Conservation (phyloP, 306 rosid species). For the Glycine tomentella region DNA sequence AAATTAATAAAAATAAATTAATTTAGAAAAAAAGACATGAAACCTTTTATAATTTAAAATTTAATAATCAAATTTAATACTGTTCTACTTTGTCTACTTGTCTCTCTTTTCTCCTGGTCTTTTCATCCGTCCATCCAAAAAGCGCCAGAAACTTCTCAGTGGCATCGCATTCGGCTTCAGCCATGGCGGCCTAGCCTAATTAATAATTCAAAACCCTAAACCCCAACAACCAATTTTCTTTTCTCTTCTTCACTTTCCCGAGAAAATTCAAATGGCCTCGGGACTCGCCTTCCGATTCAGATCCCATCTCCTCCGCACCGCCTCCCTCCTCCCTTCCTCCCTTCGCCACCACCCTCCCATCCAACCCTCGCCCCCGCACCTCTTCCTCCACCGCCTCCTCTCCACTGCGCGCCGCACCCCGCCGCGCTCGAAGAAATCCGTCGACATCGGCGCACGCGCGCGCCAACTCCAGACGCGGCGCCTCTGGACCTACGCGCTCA, state of each 20-base stretch:
- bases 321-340: conserved; percentile 47
- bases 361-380: neutral
- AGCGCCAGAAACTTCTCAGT: conserved; percentile 37
- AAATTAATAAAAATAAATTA: no score
- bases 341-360: conserved; percentile 19
- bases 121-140: neutral
- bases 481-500: conserved; percentile 83
- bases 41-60: no score
- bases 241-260: neutral
- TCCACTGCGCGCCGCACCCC: conserved; percentile 71
- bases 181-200: conserved; percentile 44
- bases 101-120: neutral
- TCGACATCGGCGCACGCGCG: conserved; percentile 86
- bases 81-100: no score
- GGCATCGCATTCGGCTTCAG: neutral
- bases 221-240: conserved; percentile 17
- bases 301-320: conserved; percentile 59
- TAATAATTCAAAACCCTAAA: conserved; percentile 52
- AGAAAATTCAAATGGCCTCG: conserved; percentile 60
- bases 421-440: conserved; percentile 58
- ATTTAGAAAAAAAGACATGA: no score
- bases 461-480: conserved; percentile 88
- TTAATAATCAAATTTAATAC: no score
- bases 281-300: conserved; percentile 66
- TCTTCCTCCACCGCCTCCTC: conserved; percentile 59